Base-by-base conservation (phyloP, 1,139 yeast species). In the Debaryomyces fabryi region DNA sequence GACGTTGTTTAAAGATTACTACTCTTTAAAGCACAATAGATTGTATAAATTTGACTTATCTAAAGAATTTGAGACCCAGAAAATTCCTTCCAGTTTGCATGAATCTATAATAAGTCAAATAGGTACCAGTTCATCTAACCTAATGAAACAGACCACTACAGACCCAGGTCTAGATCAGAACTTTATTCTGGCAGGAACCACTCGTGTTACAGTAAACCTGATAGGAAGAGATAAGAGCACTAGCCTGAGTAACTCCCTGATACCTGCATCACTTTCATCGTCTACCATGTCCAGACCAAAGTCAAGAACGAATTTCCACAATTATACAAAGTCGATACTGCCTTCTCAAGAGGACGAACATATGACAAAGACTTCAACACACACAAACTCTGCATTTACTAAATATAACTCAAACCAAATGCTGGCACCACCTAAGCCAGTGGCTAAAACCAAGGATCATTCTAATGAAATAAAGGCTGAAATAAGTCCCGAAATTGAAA, bases 31-130 rank as follows among this genome's bases (percentile, higher is more conserved):
- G 48, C 67, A 62, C 23, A 70, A 70, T 49, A 54, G 59, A 33
- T 50, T 63, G 37, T 63, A 63, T 15, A 72, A 74, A 54, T 68
- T 64, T 16, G 88, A 83, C 49, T 69, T 87, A 34, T 65, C 75
- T 4, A 68, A 69, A 23, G 83, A 82, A 46, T 57, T 86, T 51
- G 68, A 69, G 34, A 53, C 57, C 6, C 76, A 76, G 44, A 63
- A 67, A n/a, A 67, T 82, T 1, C 64, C 71, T 0, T 46, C 57
- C 2, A 48, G 58, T 24, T 56, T 63, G 18, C 68, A 71, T 1
- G 56, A 62, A 3, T 56, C 60, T 9, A 56, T 79, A 1, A 58
- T 77, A 51, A 56, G 58, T 8, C 68, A 63, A 3, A 62, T 76
- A 7, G 75, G 68, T 36, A 45, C 50, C 3, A 25, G 29, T n/a